Evolutionary conservation across 768 basidiomycete genomes (phyloP).

Genomic region (Lactarius tabidus): DNA sequence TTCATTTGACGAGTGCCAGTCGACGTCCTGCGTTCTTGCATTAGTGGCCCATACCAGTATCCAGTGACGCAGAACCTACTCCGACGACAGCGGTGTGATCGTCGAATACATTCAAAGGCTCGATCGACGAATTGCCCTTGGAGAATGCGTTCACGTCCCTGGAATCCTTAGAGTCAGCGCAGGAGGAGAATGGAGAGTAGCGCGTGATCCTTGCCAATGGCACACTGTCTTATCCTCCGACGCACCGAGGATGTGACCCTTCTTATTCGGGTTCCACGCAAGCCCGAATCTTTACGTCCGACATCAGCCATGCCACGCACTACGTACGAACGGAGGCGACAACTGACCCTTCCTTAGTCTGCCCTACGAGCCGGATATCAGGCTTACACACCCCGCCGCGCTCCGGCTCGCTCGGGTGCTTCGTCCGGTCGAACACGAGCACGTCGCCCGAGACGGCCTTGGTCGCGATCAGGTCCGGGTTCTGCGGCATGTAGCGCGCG

Average conservation of each 20-base stretch:
- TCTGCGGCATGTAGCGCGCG: conserved; percentile 99
- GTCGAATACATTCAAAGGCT: conserved; percentile 77
- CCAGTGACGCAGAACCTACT: conserved; percentile 45
- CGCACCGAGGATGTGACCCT: conserved; percentile 83
- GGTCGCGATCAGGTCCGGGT: conserved; percentile 94
- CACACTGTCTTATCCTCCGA: conserved; percentile 97
- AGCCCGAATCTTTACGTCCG: conserved; percentile 69
- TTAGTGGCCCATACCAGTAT: background rate
- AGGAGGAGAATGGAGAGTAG: background rate
- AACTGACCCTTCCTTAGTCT: conserved; percentile 87
- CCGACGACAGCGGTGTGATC: conserved; percentile 93
- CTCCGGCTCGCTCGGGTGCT: conserved; percentile 91
- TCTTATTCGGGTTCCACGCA: conserved; percentile 83
- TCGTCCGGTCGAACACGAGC: conserved; percentile 93
- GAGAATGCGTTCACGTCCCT: conserved; percentile 94
- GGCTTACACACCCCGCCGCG: conserved; percentile 81
- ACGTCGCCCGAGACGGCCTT: conserved; percentile 91
- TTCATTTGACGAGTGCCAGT: conserved; percentile 85
- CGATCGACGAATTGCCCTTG: conserved; percentile 71
- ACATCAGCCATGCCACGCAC: background rate
- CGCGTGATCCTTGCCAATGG: conserved; percentile 57
- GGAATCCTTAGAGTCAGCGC: conserved; percentile 13
- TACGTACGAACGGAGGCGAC: background rate
- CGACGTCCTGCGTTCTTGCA: conserved; percentile 67
- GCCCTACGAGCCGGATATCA: conserved; percentile 86